A percentile compares a stretch with the other conserved stretches of the same genome.
Evolutionary conservation across 805 yeast genomes (phyloP).

Genomic region (Pichia californica): DNA sequence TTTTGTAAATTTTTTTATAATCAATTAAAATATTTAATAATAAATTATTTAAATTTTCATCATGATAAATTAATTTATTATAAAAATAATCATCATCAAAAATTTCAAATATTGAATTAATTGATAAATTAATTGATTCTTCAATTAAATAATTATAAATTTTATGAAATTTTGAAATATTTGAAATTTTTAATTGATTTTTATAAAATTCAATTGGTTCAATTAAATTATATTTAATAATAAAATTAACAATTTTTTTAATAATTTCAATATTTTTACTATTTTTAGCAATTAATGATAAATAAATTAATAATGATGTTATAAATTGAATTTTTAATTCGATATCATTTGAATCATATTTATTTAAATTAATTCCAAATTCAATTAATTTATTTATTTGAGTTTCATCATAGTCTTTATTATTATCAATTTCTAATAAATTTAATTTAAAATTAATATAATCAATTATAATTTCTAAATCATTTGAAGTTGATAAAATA

Average conservation of each 20-base stretch:
- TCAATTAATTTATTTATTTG: constrained; percentile 3
- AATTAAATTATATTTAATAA: constrained; percentile 22
- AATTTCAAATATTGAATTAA: constrained; percentile 67
- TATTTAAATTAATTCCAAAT: neutral
- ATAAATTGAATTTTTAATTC: constrained; percentile 16
- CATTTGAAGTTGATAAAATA: neutral
- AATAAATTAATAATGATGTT: constrained; percentile 19
- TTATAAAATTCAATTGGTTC: constrained; percentile 15
- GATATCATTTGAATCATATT: constrained; percentile 8
- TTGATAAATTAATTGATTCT: constrained; percentile 41
- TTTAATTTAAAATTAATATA: constrained; percentile 16
- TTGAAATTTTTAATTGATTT: neutral
- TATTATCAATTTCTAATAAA: constrained; percentile 12
- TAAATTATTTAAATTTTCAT: constrained; percentile 37
- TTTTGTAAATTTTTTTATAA: constrained; percentile 49
- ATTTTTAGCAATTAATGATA: constrained; percentile 23
- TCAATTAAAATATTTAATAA: constrained; percentile 40
- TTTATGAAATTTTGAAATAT: constrained; percentile 21
- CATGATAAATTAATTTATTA: constrained; percentile 62
- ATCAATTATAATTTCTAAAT: constrained; percentile 13
- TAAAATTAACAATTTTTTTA: constrained; percentile 18
- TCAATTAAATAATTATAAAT: constrained; percentile 22
- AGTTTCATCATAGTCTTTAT: neutral
- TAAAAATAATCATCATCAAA: constrained; percentile 74
- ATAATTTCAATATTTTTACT: constrained; percentile 15